Percentiles rank a stretch among this genome's conserved stretches.
Conservation (phyloP, 148 eudicot species). For the Amaranthus cruentus region DNA sequence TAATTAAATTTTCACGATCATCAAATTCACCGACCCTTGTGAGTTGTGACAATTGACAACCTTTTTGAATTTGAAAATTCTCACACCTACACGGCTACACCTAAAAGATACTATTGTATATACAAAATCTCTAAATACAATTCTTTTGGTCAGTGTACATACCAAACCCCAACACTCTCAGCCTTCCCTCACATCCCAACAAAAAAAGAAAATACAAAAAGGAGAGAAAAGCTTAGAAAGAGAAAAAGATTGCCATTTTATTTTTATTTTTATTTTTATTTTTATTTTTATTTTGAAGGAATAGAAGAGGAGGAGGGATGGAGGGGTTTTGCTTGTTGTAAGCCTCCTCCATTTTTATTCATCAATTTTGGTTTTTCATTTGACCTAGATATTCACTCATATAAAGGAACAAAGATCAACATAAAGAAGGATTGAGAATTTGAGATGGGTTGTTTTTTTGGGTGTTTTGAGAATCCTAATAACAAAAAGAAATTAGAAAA, state of each 20-base stretch:
- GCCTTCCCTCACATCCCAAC: background rate
- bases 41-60: background rate
- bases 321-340: slow-evolving; percentile 1
- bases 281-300: background rate
- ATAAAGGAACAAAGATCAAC: background rate
- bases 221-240: background rate
- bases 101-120: background rate
- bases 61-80: background rate
- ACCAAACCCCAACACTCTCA: slow-evolving; percentile 13
- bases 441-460: slow-evolving; percentile 20
- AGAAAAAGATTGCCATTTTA: background rate
- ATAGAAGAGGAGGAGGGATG: background rate
- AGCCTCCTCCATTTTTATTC: background rate
- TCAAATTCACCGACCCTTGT: too few species aligned
- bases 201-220: background rate
- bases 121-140: too few species aligned
- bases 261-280: background rate
- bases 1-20: too few species aligned
- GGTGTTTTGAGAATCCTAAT: slow-evolving; percentile 21
- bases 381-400: background rate
- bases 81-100: background rate
- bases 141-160: background rate
- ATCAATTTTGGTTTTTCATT: background rate
- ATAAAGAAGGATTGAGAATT: background rate
- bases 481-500: slow-evolving; percentile 24